These are phyloP conservation scores for Nyctanthes arbortristis DNA, from an alignment of 257 asterid species.

Conservation along the genomic window DNA sequence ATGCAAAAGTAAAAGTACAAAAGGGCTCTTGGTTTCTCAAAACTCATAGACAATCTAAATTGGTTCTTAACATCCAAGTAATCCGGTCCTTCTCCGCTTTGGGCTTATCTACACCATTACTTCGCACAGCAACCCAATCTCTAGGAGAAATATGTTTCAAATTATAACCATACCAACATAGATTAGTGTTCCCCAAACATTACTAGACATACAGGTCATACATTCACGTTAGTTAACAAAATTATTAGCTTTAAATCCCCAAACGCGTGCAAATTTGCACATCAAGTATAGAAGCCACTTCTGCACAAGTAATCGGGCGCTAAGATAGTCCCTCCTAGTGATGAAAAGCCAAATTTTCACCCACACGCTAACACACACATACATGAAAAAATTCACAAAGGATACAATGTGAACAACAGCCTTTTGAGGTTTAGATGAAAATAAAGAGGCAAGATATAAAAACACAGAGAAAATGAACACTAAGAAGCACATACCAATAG, in stretches of 20 bases:
- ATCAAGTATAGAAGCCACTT: background rate
- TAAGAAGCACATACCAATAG: conserved; percentile 34
- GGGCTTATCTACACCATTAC: background rate
- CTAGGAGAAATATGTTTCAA: background rate
- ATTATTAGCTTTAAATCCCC: background rate
- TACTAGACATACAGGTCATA: background rate
- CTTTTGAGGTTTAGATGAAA: background rate
- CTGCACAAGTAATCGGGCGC: background rate
- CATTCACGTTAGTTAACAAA: background rate
- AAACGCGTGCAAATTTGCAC: background rate
- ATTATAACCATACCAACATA: background rate
- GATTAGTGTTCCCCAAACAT: background rate
- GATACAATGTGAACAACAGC: background rate
- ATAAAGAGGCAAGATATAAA: background rate
- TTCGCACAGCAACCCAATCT: background rate
- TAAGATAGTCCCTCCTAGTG: background rate
- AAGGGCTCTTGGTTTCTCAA: background rate
- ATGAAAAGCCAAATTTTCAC: too few relatives aligned
- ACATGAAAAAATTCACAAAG: too few relatives aligned
- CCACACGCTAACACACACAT: too few relatives aligned
- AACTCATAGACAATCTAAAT: background rate
- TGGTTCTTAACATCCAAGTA: background rate
- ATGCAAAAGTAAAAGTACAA: background rate
- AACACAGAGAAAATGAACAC: background rate
- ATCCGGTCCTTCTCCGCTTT: background rate